Conservation (phyloP, 305 asterid species). For the Euphrasia arctica region DNA sequence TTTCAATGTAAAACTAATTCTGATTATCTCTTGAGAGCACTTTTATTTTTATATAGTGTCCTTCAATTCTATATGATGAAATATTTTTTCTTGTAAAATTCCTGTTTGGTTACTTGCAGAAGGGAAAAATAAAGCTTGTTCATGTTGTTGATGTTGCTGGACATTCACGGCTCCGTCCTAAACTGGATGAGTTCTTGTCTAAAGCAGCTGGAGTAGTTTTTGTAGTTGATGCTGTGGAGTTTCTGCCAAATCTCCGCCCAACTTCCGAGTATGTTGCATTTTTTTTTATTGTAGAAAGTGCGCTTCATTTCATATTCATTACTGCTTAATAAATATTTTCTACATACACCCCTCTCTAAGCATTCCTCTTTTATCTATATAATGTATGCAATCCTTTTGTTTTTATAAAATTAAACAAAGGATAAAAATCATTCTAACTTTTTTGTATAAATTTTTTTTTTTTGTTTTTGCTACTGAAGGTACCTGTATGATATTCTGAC, state of each 20-base stretch:
- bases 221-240: conserved; percentile 85
- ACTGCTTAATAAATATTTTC: not conserved
- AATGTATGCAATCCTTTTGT: not conserved
- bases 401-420: not conserved
- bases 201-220: conserved; percentile 75
- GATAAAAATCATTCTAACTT: not conserved
- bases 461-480: conserved; percentile 37
- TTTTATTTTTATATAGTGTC: no score
- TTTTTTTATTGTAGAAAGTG: conserved; percentile 5
- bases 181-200: conserved; percentile 67
- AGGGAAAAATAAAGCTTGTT: conserved; percentile 59
- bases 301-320: not conserved
- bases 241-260: conserved; percentile 66
- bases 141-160: conserved; percentile 84
- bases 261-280: conserved; percentile 65
- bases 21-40: no score
- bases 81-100: not conserved
- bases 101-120: conserved; percentile 34
- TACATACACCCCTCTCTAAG: not conserved
- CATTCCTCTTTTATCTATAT: not conserved
- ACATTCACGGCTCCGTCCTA: conserved; percentile 69
- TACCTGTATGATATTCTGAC: conserved; percentile 86
- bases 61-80: not conserved
- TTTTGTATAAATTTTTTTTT: not conserved
- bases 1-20: no score